Evolutionary conservation across 768 basidiomycete species (phyloP).

Genomic region (Mycena capillaripes): DNA sequence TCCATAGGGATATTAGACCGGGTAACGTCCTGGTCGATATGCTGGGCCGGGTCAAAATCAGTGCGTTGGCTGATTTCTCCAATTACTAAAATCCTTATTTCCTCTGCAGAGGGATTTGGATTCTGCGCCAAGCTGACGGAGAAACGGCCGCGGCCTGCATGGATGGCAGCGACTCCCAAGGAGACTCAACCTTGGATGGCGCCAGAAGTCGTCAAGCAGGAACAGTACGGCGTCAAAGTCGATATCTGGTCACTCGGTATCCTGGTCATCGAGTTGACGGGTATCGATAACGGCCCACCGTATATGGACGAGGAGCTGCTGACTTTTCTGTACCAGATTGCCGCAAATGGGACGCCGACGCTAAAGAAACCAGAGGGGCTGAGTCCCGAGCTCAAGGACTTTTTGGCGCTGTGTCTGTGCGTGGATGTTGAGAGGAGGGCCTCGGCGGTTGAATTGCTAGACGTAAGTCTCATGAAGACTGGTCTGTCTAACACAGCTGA

Average conservation of each 20-base stretch:
- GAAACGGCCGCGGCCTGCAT: constrained; percentile 95
- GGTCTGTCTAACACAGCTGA: constrained; percentile 5
- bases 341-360: constrained; percentile 98
- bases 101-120: constrained; percentile 87
- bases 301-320: constrained; percentile 96
- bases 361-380: constrained; percentile 95
- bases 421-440: constrained; percentile 96
- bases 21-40: constrained; percentile 96
- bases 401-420: constrained; percentile 96
- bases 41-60: constrained; percentile 95
- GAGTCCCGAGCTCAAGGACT: constrained; percentile 93
- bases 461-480: constrained; percentile 63
- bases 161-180: constrained; percentile 98
- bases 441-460: constrained; percentile 86
- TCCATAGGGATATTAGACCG: constrained; percentile 97
- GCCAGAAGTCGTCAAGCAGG: constrained; percentile 97
- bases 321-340: constrained; percentile 94
- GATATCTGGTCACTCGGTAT: constrained; percentile 98
- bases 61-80: constrained; percentile 66
- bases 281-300: constrained; percentile 92
- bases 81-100: constrained; percentile 3
- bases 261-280: constrained; percentile 98
- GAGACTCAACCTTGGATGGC: constrained; percentile 99
- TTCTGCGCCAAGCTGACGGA: constrained; percentile 97
- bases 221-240: constrained; percentile 96